Evolutionary conservation across 225 moss, liverwort and hornwort genomes (phyloP), one percentile per base, ranked within the genome.

Genomic region (Pleurozium schreberi): DNA sequence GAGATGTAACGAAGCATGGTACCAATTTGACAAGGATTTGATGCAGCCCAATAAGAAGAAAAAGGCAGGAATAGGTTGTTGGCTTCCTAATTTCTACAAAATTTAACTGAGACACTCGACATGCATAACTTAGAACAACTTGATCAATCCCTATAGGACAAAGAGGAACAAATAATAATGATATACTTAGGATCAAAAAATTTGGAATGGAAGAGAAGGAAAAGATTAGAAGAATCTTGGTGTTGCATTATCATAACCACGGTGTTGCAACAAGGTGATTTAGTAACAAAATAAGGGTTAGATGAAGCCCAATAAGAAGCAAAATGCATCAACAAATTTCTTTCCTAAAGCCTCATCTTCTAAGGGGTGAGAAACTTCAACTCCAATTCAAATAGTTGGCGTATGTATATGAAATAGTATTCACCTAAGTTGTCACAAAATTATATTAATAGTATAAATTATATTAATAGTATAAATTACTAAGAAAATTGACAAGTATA

Each of bases 81-180:
- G 20, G 21, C 8, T 18, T 47, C 30, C 0, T 75, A 0, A 33
- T 0, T 33, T 50, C 21, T 34, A 75, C 8, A 34, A 34, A 13
- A 23, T 15, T 23, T 36, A 53, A 77, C 0, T 77, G 53, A 14
- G 2, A 38, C 1, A 53, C 36, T 53, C 38, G 15, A 53, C 2
- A 23, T 53, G 10, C 2, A 77, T 53, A 77, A 77, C 2, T 34
- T 14, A 5, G 1, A 25, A 77, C 4, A 36, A 14, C 52, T 76
- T 52, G 36, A 14, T 53, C 25, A 23, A 5, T 2, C 3, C 6
- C 8, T 2, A 8, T 36, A 1, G 1, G 4, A 53, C 9, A 23
- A 36, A 38, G 9, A 34, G 0, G 8, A 36, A 38, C 9, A 77
- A 53, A 53, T 53, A 53, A 36, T 77, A 1, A 53, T 53, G 0